phyloP scores from a whole-genome alignment of 139 green algal genomes.

The Chlamydomonas incerta region DNA sequence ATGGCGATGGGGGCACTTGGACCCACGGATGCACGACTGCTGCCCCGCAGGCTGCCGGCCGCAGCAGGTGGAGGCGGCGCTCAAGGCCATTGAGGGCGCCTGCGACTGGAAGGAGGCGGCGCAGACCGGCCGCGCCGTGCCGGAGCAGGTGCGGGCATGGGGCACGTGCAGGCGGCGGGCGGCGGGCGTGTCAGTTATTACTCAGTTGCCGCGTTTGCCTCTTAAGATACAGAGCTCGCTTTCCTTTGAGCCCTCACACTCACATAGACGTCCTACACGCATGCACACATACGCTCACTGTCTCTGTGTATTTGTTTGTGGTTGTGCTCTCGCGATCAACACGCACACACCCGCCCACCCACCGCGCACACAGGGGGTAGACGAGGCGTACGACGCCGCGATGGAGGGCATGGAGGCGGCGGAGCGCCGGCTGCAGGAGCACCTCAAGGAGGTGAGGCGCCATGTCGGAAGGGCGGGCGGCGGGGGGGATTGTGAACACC shows the following conservation, averaged over 20 bases:
- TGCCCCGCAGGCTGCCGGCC: constrained; percentile 23
- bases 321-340: too few relatives aligned
- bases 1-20: too few relatives aligned
- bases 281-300: too few relatives aligned
- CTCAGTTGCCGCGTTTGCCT: too few relatives aligned
- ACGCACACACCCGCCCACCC: too few relatives aligned
- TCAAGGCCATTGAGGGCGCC: constrained; percentile 70
- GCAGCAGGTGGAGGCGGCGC: constrained; percentile 20
- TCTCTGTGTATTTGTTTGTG: too few relatives aligned
- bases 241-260: too few relatives aligned
- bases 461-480: not conserved
- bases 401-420: constrained; percentile 53
- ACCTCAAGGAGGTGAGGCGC: constrained; percentile 66
- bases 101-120: constrained; percentile 90
- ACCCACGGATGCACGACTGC: too few relatives aligned
- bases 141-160: constrained; percentile 53
- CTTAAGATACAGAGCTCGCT: too few relatives aligned
- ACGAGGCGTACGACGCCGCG: constrained; percentile 82
- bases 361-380: constrained; percentile 69
- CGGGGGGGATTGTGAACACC: not conserved
- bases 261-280: too few relatives aligned
- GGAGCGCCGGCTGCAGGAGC: constrained; percentile 69
- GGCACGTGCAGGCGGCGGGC: too few relatives aligned
- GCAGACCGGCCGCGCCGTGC: constrained; percentile 77
- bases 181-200: too few relatives aligned